These are phyloP conservation scores for Fragaria iinumae DNA, from an alignment of 306 rosid genomes.

Conservation along the genomic window DNA sequence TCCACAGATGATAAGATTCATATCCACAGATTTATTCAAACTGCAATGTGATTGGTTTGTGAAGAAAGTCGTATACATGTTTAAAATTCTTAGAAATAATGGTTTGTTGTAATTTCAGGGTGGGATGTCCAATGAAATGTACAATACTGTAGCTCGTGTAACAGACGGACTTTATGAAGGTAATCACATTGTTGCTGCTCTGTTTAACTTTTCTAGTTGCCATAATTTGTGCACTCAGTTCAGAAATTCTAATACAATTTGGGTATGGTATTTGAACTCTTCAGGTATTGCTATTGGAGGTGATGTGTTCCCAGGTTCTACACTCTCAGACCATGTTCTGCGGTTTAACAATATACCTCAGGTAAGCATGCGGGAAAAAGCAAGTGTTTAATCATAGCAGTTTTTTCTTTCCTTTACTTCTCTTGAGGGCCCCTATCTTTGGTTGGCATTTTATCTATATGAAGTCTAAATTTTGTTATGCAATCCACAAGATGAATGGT, in stretches of 20 bases:
- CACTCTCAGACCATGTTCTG: constrained; percentile 95
- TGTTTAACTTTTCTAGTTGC: constrained; percentile 15
- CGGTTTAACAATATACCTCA: constrained; percentile 98
- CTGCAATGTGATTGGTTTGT: neutral
- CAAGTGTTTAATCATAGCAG: neutral
- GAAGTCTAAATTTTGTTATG: neutral
- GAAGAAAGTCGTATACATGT: neutral
- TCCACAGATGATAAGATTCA: neutral
- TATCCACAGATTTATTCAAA: neutral
- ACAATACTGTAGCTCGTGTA: constrained; percentile 88
- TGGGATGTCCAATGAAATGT: constrained; percentile 98
- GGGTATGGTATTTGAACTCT: constrained; percentile 22
- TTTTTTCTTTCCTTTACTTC: constrained; percentile 19
- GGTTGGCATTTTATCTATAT: neutral
- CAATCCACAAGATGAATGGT: neutral
- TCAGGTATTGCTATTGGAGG: constrained; percentile 99
- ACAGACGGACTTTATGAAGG: constrained; percentile 98
- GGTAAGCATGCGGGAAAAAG: constrained; percentile 31
- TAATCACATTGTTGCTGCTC: constrained; percentile 24
- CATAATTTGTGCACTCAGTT: constrained; percentile 10
- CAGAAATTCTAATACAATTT: constrained; percentile 27
- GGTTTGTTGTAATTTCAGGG: constrained; percentile 58
- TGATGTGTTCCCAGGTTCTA: constrained; percentile 98
- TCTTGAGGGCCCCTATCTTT: constrained; percentile 21
- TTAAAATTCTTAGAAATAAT: constrained; percentile 11